Evolutionary conservation across 176 grass and related monocot species (phyloP).

Genomic region (Raddia distichophylla): DNA sequence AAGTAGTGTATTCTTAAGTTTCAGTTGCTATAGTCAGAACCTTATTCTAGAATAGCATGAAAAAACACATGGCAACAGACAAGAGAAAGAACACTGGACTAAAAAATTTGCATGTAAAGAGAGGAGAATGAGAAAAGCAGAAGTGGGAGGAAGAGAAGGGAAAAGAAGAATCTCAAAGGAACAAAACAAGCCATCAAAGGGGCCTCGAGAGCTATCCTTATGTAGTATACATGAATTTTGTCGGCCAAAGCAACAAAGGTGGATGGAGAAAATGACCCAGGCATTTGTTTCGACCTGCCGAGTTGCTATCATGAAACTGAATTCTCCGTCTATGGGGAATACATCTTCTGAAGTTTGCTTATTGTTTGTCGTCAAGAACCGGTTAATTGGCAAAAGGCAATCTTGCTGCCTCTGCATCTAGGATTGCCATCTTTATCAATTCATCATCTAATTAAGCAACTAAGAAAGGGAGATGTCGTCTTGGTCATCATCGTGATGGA

Average conservation of each 20-base stretch:
- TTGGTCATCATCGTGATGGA: background rate
- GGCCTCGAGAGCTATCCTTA: background rate
- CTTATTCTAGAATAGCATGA: constrained; percentile 22
- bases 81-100: background rate
- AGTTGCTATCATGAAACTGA: constrained; percentile 26
- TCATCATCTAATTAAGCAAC: background rate
- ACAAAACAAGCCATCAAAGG: background rate
- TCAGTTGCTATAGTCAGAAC: background rate
- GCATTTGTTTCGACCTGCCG: background rate
- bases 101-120: constrained; percentile 20
- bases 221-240: background rate
- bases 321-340: background rate
- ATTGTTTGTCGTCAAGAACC: background rate
- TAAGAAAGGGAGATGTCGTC: background rate
- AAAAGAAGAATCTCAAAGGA: background rate
- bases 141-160: background rate
- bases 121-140: background rate
- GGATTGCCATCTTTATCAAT: background rate
- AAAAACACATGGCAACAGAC: background rate
- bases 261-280: background rate
- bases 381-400: background rate
- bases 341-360: background rate
- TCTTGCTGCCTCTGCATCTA: background rate
- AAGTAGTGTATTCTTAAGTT: constrained; percentile 2
- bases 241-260: background rate